phyloP scores from a whole-genome alignment of 2,329 filamentous ascomycete genomes.

The Mycocentrospora acerina region DNA sequence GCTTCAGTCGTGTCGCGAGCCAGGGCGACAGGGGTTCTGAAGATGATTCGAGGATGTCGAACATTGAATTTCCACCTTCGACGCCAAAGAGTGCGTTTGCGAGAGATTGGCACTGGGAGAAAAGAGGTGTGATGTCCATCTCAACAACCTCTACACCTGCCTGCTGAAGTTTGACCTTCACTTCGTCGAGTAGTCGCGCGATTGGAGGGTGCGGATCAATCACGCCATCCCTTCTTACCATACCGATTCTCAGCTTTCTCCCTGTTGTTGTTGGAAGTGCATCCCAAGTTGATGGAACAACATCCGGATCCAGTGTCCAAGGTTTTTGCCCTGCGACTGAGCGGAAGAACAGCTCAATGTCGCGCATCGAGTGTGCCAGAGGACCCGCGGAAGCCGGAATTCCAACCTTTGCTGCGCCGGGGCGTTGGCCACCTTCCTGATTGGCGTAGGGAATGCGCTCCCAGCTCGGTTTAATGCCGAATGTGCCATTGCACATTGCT shows the following conservation, averaged over 20 bases:
- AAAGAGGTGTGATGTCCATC: constrained; percentile 54
- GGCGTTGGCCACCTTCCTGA: constrained; percentile 50
- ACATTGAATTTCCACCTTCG: constrained; percentile 58
- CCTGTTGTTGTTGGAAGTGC: constrained; percentile 18
- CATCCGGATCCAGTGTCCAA: constrained; percentile 52
- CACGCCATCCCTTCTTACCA: constrained; percentile 54
- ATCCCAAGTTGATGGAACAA: constrained; percentile 44
- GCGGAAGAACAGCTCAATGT: constrained; percentile 57
- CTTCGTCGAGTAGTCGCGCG: constrained; percentile 48
- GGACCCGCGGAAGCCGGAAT: constrained; percentile 51
- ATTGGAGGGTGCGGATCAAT: constrained; percentile 57
- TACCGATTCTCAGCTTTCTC: constrained; percentile 47
- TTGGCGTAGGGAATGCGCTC: constrained; percentile 55
- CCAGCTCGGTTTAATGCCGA: constrained; percentile 49
- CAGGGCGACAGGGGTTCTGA: constrained; percentile 62
- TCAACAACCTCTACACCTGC: constrained; percentile 59
- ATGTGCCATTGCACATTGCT: constrained; percentile 52
- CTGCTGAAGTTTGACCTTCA: constrained; percentile 34
- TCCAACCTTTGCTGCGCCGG: constrained; percentile 50
- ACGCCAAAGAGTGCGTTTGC: constrained; percentile 61
- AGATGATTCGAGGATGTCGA: constrained; percentile 58
- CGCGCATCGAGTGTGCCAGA: constrained; percentile 50
- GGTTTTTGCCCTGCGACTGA: constrained; percentile 55
- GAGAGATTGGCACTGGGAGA: constrained; percentile 58
- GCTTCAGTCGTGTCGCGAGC: constrained; percentile 55